Base-by-base conservation (phyloP, 345 rosid species). In the Kandelia obovata region DNA sequence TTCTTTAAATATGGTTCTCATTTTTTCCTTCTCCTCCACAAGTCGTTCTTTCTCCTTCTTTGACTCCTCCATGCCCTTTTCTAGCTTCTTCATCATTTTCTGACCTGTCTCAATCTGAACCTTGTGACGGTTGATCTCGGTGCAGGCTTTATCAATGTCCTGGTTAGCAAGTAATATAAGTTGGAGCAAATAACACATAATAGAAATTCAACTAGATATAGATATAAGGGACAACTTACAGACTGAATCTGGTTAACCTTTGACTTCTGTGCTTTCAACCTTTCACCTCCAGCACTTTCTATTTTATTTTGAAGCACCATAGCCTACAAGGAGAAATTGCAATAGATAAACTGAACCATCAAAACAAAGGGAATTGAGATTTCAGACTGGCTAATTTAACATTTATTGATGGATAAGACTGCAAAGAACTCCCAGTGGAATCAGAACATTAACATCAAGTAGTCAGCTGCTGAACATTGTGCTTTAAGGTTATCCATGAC, bases 261-360 rank as follows among this genome's bases (percentile, higher is more conserved):
- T 68, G 82, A 66, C 79, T 92, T 95, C 71, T 95, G 99, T 43
- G 75, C 75, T 78, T 88, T 92, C 82, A 95, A 62, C 56, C 65
- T 79, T 83, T 86, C 93, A 70, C 96, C 99, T 35, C 96, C 98
- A 47, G 91, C 91, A 76, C 88, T 91, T 84, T 93, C 97, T 84
- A 95, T 85, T 78, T 85, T 86, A 70, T 72, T 85, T 82, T 92
- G 99, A 73, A 95, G 91, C 80, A 85, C 86, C 55, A 67, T 64
- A n/a, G 92, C 96, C 99, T 95, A 69, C 53, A 59, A 78, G 67
- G 10, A 78, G 67, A 37, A 53, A 7, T 60, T 53, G 20, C 28
- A 19, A 8, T 62, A 39, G 53, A 53, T 26, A 57, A 62, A 52
- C 13, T 46, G 23, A 35, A 72, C 56, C 5, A 9, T 3, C 49